phyloP scores from a whole-genome alignment of 495 filamentous ascomycete species.

The Talaromyces liani region DNA sequence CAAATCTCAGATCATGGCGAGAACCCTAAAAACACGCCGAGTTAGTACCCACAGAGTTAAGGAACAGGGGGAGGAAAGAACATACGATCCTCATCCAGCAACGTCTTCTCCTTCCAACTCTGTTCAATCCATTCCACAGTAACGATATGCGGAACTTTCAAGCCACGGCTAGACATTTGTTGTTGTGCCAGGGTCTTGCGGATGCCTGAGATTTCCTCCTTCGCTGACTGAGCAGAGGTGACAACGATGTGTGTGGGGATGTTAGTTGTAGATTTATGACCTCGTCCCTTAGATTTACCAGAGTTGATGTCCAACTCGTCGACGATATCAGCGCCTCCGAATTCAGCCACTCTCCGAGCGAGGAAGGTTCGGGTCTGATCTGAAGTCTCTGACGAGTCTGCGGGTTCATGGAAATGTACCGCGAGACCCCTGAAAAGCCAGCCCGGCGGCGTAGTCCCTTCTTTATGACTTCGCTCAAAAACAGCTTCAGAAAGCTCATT shows the following conservation, averaged over 20 bases:
- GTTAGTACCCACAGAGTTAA: too few species aligned
- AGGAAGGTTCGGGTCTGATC: constrained; percentile 14
- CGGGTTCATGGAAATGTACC: constrained; percentile 43
- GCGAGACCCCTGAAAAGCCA: constrained; percentile 61
- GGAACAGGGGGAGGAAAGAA: neutral
- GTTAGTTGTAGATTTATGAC: neutral
- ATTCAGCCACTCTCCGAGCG: constrained; percentile 45
- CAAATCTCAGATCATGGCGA: neutral
- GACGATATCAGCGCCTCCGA: constrained; percentile 53
- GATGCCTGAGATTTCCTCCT: constrained; percentile 18
- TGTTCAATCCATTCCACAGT: constrained; percentile 65
- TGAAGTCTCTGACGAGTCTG: neutral
- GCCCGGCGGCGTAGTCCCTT: constrained; percentile 29
- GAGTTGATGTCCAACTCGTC: constrained; percentile 26
- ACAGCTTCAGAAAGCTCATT: constrained; percentile 1
- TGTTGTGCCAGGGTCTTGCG: constrained; percentile 18
- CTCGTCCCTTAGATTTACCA: constrained; percentile 16
- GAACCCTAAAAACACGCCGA: neutral
- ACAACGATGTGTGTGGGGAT: constrained; percentile 63
- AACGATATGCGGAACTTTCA: constrained; percentile 63
- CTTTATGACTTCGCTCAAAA: constrained; percentile 1
- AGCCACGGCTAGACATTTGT: constrained; percentile 13
- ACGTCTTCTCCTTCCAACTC: constrained; percentile 70
- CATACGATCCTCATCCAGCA: constrained; percentile 69
- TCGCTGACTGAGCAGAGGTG: constrained; percentile 12